Base-by-base conservation (phyloP, 345 rosid genomes). In the Murraya paniculata region DNA sequence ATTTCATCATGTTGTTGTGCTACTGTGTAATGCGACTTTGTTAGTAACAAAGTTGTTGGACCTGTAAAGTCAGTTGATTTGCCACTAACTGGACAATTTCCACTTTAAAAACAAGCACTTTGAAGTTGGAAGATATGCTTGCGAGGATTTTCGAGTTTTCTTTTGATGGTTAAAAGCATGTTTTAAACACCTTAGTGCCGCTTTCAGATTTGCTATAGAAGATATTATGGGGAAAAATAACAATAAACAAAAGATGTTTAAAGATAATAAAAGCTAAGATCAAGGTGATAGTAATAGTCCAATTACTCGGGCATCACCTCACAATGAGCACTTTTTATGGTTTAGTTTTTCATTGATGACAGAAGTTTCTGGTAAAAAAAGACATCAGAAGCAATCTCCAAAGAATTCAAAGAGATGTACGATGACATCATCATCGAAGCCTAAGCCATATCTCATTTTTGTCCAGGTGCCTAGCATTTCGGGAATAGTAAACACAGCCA, bases 61-160 rank as follows among this genome's bases (percentile, higher is more conserved):
- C 70, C 77, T 11, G 69, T 74, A 45, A 75, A 64, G 78, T 30
- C 16, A 28, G 69, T 28, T 28, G 57, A 18, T 8, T 45, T 45
- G 78, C 60, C 31, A 50, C 41, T 31, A 75, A 30, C 22, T 6
- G 14, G 61, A 38, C 48, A 24, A 6, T 3, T 45, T 28, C 13
- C 6, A n/a, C 55, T 28, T 73, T 18, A 25, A 24, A 59, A 73
- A 7, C 5, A 57, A 59, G 19, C 69, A 61, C 18, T 28, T 9
- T 19, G 36, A 69, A 14, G 35, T 27, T 18, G 72, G 16, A 13
- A 68, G 72, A 41, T 41, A 6, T 3, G 9, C 25, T 60, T 1
- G 30, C 2, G 30, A 24, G 18, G 19, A 16, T 64, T 16, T 28
- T 30, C 10, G 31, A 6, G 11, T 64, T 6, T 19, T 8, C 19